These are phyloP conservation scores for Epichloe coenophiala DNA, from an alignment of 2,329 filamentous ascomycete genomes.

Conservation along the genomic window DNA sequence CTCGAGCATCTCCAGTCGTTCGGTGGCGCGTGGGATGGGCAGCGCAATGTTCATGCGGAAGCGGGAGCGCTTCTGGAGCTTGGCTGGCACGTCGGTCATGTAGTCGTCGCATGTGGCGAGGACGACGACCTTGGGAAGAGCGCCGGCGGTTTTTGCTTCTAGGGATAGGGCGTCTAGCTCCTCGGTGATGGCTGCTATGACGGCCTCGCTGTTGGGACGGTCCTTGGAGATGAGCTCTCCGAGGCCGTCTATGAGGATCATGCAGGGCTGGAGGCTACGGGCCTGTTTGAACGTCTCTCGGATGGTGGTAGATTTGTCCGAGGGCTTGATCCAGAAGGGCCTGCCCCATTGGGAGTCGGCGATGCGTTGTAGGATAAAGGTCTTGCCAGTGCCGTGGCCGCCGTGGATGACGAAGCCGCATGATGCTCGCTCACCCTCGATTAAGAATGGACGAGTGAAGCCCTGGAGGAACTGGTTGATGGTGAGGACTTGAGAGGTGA, in stretches of 20 bases:
- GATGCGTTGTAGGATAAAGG: constrained; percentile 55
- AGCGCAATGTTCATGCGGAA: constrained; percentile 48
- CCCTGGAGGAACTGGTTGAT: constrained; percentile 54
- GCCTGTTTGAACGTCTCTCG: constrained; percentile 59
- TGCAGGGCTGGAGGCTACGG: constrained; percentile 53
- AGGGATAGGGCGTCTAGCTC: constrained; percentile 42
- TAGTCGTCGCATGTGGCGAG: constrained; percentile 61
- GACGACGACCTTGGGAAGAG: constrained; percentile 50
- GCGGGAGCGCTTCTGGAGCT: constrained; percentile 38
- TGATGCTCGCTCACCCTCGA: constrained; percentile 22
- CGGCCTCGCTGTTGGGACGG: constrained; percentile 33
- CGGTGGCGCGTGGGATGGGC: constrained; percentile 58
- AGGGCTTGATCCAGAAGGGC: constrained; percentile 46
- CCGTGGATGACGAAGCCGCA: constrained; percentile 65
- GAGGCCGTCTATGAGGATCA: constrained; percentile 68
- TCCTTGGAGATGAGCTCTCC: constrained; percentile 51
- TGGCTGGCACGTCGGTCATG: constrained; percentile 55
- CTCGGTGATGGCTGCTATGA: constrained; percentile 36
- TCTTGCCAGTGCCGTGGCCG: constrained; percentile 74
- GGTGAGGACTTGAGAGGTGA: constrained; percentile 46
- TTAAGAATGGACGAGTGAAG: constrained; percentile 30
- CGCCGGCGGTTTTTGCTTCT: constrained; percentile 20
- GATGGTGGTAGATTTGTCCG: constrained; percentile 45
- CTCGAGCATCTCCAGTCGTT: constrained; percentile 61
- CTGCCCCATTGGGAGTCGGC: constrained; percentile 56